phyloP scores from a whole-genome alignment of 805 yeast genomes.

The Candida maesae region DNA sequence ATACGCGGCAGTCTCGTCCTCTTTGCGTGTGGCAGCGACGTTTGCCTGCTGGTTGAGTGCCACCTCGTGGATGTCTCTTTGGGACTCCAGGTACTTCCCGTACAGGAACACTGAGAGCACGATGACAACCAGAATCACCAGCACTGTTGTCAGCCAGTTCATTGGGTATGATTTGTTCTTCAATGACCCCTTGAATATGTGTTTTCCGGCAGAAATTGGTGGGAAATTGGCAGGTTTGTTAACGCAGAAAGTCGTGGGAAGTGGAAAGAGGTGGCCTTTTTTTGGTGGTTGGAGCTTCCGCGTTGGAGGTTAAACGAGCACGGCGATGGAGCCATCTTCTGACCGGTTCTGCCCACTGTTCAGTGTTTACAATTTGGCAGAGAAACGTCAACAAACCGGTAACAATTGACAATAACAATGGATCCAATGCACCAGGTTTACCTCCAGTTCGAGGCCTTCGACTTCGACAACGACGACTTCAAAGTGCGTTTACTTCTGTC shows the following conservation, averaged over 20 bases:
- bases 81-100: constrained; percentile 26
- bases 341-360: no score
- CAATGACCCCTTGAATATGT: no score
- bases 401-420: constrained; percentile 4
- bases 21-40: constrained; percentile 57
- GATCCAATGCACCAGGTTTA: constrained; percentile 21
- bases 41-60: constrained; percentile 64
- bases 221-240: no score
- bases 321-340: no score
- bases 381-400: no score
- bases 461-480: constrained; percentile 25
- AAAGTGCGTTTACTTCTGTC: constrained; percentile 14
- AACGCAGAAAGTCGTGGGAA: no score
- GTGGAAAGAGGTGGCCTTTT: no score
- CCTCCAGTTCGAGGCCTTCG: constrained; percentile 23
- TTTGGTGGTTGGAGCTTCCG: no score
- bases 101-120: constrained; percentile 14
- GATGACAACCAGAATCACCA: constrained; percentile 44
- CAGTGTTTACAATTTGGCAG: no score
- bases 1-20: constrained; percentile 70
- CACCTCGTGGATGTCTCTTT: constrained; percentile 53
- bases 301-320: no score
- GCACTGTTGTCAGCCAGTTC: neutral
- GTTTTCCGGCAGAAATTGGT: no score
- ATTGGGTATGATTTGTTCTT: no score